Evolutionary conservation across 208 protist species (phyloP), one percentile per base, ranked within the genome.

Genomic region (Trypanosoma mega): DNA sequence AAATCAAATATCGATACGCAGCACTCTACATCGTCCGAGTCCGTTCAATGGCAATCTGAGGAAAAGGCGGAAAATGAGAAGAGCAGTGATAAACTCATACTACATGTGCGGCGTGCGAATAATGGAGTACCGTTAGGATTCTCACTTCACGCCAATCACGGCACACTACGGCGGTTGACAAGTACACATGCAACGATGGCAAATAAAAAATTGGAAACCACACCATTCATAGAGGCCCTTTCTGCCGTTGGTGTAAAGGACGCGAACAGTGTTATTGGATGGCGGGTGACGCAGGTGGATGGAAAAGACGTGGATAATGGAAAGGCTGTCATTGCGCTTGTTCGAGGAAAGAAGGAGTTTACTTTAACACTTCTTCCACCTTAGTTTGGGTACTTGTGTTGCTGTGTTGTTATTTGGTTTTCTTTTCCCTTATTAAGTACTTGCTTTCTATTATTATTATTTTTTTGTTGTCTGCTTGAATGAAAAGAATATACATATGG

Each of bases 71-170:
- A 49, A 12, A 43, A 51, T 12, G 43, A 18, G 30, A n/a, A 48
- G 37, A 33, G 16, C 3, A 2, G 2, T 26, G 34, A 33, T 1
- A 24, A 31, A 30, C 3, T 59, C 3, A 57, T 29, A 21, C 0
- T 87, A 18, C 20, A 34, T 7, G 37, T 87, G 14, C 18, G 31
- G n/a, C 73, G 80, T 23, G 30, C 24, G 7, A 65, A 62, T 7
- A 24, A 36, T 26, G 37, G 3, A 8, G 27, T 46, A 4, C 67
- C 74, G 7, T 61, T 88, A 12, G 81, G 81, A 9, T 80, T 88
- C 37, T 73, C 62, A n/a, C 46, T 88, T 12, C 53, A 84, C 41
- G 65, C 68, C 11, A 21, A 58, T 14, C 48, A 37, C 2, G 31
- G 41, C 1, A 43, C 67, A 34, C 63, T 81, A 58, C 65, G 65